These are phyloP conservation scores for Pugionium dolabratum DNA, from an alignment of 345 rosid species.

Conservation along the genomic window DNA sequence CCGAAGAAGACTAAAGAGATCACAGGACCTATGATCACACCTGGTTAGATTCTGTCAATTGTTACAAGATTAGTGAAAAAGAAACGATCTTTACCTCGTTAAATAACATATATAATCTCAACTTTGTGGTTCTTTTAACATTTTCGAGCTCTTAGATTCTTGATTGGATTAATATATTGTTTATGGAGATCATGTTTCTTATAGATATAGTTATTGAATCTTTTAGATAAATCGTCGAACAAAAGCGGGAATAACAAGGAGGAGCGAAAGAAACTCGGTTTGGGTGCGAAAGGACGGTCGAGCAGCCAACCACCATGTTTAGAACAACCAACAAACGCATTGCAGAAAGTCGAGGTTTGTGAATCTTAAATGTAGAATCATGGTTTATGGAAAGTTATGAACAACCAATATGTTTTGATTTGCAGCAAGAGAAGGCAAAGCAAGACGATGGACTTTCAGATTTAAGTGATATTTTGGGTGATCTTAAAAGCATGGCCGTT, in stretches of 20 bases:
- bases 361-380: too few relatives aligned
- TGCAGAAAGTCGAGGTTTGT: slow-evolving; percentile 84
- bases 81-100: too few relatives aligned
- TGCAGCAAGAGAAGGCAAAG: slow-evolving; percentile 72
- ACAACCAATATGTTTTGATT: not conserved
- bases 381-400: too few relatives aligned
- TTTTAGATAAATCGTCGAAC: slow-evolving; percentile 53
- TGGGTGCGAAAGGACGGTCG: slow-evolving; percentile 50
- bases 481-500: slow-evolving; percentile 85
- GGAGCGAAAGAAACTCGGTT: slow-evolving; percentile 75
- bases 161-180: slow-evolving; percentile 4
- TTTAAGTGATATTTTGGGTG: slow-evolving; percentile 76
- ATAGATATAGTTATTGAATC: not conserved
- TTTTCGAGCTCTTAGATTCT: not conserved
- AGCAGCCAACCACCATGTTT: slow-evolving; percentile 45
- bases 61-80: too few relatives aligned
- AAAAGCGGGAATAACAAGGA: slow-evolving; percentile 48
- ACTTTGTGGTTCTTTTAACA: not conserved
- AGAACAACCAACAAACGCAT: slow-evolving; percentile 59
- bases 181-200: not conserved
- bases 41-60: slow-evolving; percentile 45
- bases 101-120: too few relatives aligned
- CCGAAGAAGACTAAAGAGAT: slow-evolving; percentile 77
- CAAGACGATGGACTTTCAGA: slow-evolving; percentile 90
- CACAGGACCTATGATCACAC: slow-evolving; percentile 62